Evolutionary conservation across 78 protist genomes (phyloP).

Genomic region (Emiliania huxleyi): DNA sequence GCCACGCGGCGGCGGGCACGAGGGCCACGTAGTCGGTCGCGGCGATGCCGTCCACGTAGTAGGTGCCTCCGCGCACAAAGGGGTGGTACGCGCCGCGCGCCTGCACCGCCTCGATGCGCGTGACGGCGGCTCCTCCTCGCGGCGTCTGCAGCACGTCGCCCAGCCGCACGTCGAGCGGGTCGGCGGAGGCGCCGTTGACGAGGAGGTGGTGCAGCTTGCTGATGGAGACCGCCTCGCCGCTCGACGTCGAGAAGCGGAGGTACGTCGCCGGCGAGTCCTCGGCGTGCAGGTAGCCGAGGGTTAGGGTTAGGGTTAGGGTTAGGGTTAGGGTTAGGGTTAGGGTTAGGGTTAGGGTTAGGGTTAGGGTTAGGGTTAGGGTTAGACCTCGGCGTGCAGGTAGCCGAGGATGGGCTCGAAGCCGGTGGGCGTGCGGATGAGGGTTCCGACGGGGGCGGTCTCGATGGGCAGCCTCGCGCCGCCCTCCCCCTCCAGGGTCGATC

Average conservation of each 20-base stretch:
- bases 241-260: too few relatives aligned
- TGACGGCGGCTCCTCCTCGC: neutral
- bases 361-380: too few relatives aligned
- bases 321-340: too few relatives aligned
- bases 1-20: neutral
- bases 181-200: neutral
- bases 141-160: neutral
- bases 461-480: neutral
- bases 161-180: neutral
- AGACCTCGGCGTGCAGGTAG: neutral
- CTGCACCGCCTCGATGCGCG: neutral
- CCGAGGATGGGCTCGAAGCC: neutral
- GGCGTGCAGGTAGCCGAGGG: too few relatives aligned
- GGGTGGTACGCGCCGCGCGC: neutral
- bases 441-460: neutral
- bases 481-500: neutral
- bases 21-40: neutral
- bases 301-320: too few relatives aligned
- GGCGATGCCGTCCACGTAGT: neutral
- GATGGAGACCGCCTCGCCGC: too few relatives aligned
- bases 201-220: neutral
- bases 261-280: too few relatives aligned
- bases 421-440: neutral
- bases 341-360: too few relatives aligned
- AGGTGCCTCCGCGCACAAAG: neutral